Evolutionary conservation across 495 filamentous ascomycete species (phyloP).

Genomic region (Hypomontagnella submonticulosa): DNA sequence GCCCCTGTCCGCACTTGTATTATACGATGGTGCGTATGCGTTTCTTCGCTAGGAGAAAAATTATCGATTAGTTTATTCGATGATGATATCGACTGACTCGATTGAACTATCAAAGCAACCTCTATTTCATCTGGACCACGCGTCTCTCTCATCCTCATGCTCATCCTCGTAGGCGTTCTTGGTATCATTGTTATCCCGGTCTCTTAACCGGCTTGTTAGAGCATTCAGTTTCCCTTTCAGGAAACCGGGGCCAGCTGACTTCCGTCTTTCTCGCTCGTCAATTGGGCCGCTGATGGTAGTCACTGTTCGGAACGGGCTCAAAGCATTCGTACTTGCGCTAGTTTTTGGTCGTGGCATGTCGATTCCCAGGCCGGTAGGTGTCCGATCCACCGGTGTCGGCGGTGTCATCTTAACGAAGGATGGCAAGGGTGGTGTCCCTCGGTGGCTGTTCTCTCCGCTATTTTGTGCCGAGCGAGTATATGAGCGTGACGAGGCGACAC

Average conservation of each 20-base stretch:
- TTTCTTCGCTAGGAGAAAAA: background rate
- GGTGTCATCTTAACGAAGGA: conserved; percentile 56
- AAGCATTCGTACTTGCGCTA: conserved; percentile 36
- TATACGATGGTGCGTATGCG: background rate
- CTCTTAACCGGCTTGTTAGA: conserved; percentile 51
- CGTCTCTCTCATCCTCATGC: conserved; percentile 34
- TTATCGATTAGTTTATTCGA: conserved; percentile 4
- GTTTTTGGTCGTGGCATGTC: conserved; percentile 45
- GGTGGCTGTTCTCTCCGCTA: conserved; percentile 25
- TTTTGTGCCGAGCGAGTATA: conserved; percentile 36
- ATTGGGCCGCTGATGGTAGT: conserved; percentile 23
- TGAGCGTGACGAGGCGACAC: conserved; percentile 58
- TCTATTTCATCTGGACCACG: conserved; percentile 10
- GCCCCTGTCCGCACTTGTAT: background rate
- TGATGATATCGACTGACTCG: conserved; percentile 3
- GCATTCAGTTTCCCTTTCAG: conserved; percentile 55
- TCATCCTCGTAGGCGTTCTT: conserved; percentile 31
- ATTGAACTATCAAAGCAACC: background rate
- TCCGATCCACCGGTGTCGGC: conserved; percentile 50
- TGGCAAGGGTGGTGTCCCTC: conserved; percentile 44
- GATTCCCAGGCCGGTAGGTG: conserved; percentile 45
- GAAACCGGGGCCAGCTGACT: conserved; percentile 44
- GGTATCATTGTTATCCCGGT: conserved; percentile 47
- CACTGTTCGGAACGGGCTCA: conserved; percentile 36
- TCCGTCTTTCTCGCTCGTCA: conserved; percentile 41